phyloP scores from a whole-genome alignment of 140 eudicot genomes.

The Senecio squalidus region DNA sequence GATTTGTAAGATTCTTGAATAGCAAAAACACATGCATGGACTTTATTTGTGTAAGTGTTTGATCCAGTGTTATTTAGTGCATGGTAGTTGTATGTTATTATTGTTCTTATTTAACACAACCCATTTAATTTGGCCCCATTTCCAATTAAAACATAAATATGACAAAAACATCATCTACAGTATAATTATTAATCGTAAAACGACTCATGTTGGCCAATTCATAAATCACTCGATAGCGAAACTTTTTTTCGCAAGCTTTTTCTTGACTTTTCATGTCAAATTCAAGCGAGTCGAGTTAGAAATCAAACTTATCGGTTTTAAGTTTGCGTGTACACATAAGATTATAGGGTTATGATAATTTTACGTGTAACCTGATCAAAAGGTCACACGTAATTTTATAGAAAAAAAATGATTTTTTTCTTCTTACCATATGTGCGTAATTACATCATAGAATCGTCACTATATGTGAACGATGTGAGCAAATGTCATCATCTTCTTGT shows the following conservation, averaged over 20 bases:
- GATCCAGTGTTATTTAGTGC: constrained; percentile 30
- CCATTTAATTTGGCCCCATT: constrained; percentile 25
- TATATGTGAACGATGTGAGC: too few relatives aligned
- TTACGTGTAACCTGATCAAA: constrained; percentile 1
- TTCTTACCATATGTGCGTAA: too few relatives aligned
- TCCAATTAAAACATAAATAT: background rate
- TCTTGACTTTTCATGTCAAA: constrained; percentile 1
- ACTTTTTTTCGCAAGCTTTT: background rate
- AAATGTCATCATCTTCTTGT: too few relatives aligned
- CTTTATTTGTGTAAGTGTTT: constrained; percentile 15
- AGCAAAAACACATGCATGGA: constrained; percentile 22
- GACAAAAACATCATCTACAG: constrained; percentile 11
- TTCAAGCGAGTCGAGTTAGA: too few relatives aligned
- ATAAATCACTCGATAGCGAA: constrained; percentile 16
- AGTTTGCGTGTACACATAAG: background rate
- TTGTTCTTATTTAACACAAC: constrained; percentile 28
- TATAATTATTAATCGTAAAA: constrained; percentile 5
- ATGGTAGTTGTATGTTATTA: constrained; percentile 38
- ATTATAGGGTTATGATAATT: background rate
- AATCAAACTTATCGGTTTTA: background rate
- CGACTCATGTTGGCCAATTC: constrained; percentile 10
- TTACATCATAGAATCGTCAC: too few relatives aligned
- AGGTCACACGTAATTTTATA: too few relatives aligned
- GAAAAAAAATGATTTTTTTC: too few relatives aligned
- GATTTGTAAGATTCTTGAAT: background rate